These are phyloP conservation scores for Petrea volubilis DNA, from an alignment of 257 asterid species.

Conservation along the genomic window DNA sequence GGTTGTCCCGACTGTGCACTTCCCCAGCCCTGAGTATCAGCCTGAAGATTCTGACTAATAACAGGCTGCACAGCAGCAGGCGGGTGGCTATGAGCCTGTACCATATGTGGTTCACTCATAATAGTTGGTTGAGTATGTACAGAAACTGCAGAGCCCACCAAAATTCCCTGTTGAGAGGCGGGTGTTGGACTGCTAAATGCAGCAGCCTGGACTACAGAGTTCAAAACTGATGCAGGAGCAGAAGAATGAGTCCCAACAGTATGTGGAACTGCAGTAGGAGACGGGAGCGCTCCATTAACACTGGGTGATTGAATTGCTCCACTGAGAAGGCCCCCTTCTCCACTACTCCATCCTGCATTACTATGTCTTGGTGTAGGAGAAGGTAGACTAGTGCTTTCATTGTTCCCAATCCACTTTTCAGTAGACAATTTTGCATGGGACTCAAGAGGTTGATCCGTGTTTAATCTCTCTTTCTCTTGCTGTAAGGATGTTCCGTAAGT, in stretches of 20 bases:
- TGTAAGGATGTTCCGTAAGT: slow-evolving; percentile 32
- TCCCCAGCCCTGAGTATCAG: slow-evolving; percentile 46
- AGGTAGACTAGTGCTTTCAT: slow-evolving; percentile 52
- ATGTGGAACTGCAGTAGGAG: slow-evolving; percentile 51
- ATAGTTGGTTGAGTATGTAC: slow-evolving; percentile 31
- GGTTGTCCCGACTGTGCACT: slow-evolving; percentile 42
- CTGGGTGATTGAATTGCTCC: slow-evolving; percentile 38
- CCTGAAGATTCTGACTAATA: slow-evolving; percentile 46
- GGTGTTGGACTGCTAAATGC: slow-evolving; percentile 53
- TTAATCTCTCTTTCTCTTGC: slow-evolving; percentile 46
- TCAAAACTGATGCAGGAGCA: slow-evolving; percentile 43
- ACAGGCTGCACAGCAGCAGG: slow-evolving; percentile 39
- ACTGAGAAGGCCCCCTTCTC: slow-evolving; percentile 34
- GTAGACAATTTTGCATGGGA: slow-evolving; percentile 38
- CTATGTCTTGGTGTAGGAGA: slow-evolving; percentile 79
- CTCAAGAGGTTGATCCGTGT: slow-evolving; percentile 34
- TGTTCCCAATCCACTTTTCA: slow-evolving; percentile 47
- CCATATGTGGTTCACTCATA: slow-evolving; percentile 40
- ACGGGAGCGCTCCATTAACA: slow-evolving; percentile 39
- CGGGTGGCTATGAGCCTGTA: slow-evolving; percentile 44
- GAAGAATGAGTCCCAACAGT: slow-evolving; percentile 39
- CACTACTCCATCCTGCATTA: slow-evolving; percentile 40
- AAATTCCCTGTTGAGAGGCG: slow-evolving; percentile 44
- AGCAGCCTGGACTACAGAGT: slow-evolving; percentile 43
- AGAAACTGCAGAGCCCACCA: slow-evolving; percentile 35